These are phyloP conservation scores for Raphanus sativus DNA, from an alignment of 345 rosid genomes.

Conservation along the genomic window DNA sequence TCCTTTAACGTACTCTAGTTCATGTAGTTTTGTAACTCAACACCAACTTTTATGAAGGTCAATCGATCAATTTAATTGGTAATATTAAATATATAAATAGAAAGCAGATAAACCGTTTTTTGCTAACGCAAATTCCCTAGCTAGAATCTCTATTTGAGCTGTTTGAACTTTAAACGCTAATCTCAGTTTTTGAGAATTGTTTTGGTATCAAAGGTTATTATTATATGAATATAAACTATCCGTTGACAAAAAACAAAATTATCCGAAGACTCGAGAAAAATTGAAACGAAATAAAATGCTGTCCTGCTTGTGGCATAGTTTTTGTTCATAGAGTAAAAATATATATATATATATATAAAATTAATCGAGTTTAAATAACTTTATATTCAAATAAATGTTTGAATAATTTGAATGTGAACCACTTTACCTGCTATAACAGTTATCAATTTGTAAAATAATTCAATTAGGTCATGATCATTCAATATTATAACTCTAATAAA, in stretches of 20 bases:
- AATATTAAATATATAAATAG: no score
- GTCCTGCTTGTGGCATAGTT: background rate
- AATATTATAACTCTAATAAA: background rate
- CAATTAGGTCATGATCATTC: background rate
- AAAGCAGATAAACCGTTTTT: no score
- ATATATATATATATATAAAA: no score
- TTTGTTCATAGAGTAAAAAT: background rate
- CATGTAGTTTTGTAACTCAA: background rate
- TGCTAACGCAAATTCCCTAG: background rate
- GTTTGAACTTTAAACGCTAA: background rate
- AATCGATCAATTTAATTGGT: background rate
- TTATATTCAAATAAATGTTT: background rate
- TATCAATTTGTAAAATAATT: background rate
- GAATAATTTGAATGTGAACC: background rate
- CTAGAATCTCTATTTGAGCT: background rate
- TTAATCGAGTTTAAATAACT: background rate
- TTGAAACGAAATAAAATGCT: background rate
- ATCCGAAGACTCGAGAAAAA: background rate
- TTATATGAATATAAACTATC: background rate
- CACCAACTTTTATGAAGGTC: background rate
- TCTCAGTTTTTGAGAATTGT: background rate
- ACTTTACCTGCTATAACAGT: background rate
- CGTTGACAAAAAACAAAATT: background rate
- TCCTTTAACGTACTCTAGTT: background rate
- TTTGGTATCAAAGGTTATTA: background rate